These are phyloP conservation scores for Metschnikowia anglica DNA, from an alignment of 805 yeast species.

Conservation along the genomic window DNA sequence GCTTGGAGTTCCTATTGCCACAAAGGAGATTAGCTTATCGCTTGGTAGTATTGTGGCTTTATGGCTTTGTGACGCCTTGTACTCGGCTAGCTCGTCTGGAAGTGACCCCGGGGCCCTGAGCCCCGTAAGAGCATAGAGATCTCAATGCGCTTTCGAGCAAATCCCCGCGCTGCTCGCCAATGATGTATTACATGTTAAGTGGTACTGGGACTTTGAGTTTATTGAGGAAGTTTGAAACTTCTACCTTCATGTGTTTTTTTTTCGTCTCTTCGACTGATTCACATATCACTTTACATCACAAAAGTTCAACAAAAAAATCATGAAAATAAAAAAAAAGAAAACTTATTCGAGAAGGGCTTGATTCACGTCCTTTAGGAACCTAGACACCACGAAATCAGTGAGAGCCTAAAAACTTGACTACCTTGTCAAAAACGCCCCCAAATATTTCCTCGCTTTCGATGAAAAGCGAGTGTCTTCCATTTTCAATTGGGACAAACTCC, in stretches of 20 bases:
- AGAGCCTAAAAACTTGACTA: conserved; percentile 35
- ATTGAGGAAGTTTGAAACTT: background rate
- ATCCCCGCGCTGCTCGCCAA: background rate
- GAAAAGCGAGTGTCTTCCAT: conserved; percentile 46
- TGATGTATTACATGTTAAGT: no score
- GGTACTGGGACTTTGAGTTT: no score
- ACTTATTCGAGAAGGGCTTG: no score
- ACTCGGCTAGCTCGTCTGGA: background rate
- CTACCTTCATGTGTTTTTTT: no score
- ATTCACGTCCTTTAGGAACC: background rate
- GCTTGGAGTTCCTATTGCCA: no score
- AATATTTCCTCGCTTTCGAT: conserved; percentile 41
- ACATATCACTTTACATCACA: background rate
- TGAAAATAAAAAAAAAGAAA: background rate
- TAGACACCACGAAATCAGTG: background rate
- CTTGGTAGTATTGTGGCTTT: no score
- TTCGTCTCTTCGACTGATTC: no score
- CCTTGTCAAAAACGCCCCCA: conserved; percentile 30
- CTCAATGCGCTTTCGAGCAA: conserved; percentile 6
- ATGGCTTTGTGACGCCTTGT: background rate
- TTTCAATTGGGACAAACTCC: conserved; percentile 29
- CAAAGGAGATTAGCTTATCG: no score
- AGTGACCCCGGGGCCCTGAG: background rate
- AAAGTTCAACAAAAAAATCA: background rate
- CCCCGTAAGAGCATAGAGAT: conserved; percentile 7